A percentile compares a stretch with the other conserved stretches of the same genome.
Evolutionary conservation across 768 basidiomycete species (phyloP).

Genomic region (Agaricus blazei): DNA sequence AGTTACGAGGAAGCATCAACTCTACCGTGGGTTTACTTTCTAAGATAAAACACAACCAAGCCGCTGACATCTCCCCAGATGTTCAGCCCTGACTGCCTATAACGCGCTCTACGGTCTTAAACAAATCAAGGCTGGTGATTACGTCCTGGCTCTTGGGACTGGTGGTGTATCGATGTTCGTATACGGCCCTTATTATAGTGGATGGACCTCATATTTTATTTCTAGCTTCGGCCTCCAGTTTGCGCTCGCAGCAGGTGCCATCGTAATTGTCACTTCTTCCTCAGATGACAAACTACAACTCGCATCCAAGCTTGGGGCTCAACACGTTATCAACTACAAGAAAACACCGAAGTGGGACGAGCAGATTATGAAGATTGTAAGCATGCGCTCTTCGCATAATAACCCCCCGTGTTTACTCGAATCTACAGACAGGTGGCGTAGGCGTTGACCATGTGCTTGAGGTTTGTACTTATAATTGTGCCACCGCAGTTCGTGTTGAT

Average conservation of each 20-base stretch:
- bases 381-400: conserved; percentile 11
- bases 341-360: conserved; percentile 53
- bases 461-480: conserved; percentile 17
- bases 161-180: conserved; percentile 52
- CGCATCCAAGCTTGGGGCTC: conserved; percentile 46
- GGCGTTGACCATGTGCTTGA: conserved; percentile 38
- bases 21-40: conserved; percentile 38
- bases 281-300: conserved; percentile 57
- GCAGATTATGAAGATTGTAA: conserved; percentile 39
- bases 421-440: conserved; percentile 27
- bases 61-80: conserved; percentile 23
- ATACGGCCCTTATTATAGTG: background rate
- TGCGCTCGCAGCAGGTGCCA: conserved; percentile 57
- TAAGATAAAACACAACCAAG: too few relatives aligned
- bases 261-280: conserved; percentile 63
- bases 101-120: conserved; percentile 45
- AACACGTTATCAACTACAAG: conserved; percentile 59
- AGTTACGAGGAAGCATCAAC: conserved; percentile 63
- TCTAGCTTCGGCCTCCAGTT: conserved; percentile 52
- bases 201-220: background rate
- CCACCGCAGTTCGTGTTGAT: too few relatives aligned
- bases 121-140: conserved; percentile 53
- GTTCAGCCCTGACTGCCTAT: conserved; percentile 62
- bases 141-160: conserved; percentile 50
- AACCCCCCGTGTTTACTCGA: background rate